Evolutionary conservation across 768 basidiomycete genomes (phyloP), one percentile per base, ranked within the genome.

Genomic region (Mycena metata): DNA sequence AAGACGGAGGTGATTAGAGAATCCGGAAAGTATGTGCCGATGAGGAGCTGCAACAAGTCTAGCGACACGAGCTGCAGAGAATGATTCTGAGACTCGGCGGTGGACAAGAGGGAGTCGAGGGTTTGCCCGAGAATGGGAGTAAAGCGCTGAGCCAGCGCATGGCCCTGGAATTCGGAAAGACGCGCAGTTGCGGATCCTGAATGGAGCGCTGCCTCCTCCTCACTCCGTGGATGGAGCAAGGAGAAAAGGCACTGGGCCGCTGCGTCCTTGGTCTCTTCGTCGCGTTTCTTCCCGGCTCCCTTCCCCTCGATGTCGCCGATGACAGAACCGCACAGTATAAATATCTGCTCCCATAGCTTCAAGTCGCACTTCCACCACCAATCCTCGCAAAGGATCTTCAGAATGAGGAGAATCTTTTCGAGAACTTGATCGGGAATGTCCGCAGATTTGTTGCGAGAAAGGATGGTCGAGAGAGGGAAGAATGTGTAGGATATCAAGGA

Each of bases 341-440:
- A 94, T 26, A 96, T 80, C 74, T 98, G 95, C 74, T 92, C 90
- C 96, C 96, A 96, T 30, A 89, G 78, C 60, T 83, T 83, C 42
- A 87, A 55, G 51, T 94, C 93, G 75, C 91, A 90, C 21, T 83
- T 82, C 92, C 93, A 94, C 94, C 95, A 96, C 91, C 94, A 95
- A n/a, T 83, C 81, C 21, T 89, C 84, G 70, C 86, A 89, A 26
- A 98, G 82, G 2, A 86, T 72, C 3, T 81, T 76, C 35, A 97
- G 80, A 15, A 87, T 80, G 26, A 82, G 73, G 66, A 98, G 83
- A 23, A 96, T 78, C 61, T 86, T 88, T 79, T 98, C 94, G 52
- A 97, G 81, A 35, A 96, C 80, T 72, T 91, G 91, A 73, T 96
- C 91, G 10, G 95, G 92, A 52, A 97, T 91, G 16, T 86, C 82